These are phyloP conservation scores for Arabidopsis lyrata DNA, from an alignment of 441 rosid genomes.

Conservation along the genomic window DNA sequence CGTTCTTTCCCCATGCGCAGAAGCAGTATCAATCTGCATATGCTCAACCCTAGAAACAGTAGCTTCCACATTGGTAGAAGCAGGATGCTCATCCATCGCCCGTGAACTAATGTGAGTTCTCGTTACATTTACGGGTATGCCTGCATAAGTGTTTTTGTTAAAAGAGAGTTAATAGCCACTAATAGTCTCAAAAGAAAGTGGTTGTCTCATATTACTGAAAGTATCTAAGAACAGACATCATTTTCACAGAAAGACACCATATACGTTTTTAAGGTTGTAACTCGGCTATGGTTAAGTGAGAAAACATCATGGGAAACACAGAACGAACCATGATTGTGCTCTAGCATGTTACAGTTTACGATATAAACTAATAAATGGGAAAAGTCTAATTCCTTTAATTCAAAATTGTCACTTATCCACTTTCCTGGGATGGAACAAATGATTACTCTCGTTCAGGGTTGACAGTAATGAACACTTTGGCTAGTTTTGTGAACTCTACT, in stretches of 20 bases:
- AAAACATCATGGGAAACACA: conserved; percentile 22
- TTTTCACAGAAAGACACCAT: not conserved
- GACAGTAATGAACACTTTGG: not conserved
- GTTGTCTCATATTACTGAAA: conserved; percentile 21
- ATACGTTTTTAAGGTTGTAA: not conserved
- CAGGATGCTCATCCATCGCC: conserved; percentile 45
- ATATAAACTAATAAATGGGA: not conserved
- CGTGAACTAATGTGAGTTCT: conserved; percentile 46
- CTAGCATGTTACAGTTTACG: not conserved
- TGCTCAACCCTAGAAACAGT: conserved; percentile 58
- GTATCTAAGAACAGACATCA: conserved; percentile 1
- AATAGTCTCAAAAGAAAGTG: conserved; percentile 25
- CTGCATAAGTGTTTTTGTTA: conserved; percentile 44
- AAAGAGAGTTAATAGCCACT: conserved; percentile 19
- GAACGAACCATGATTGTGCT: not conserved
- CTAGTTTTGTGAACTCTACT: conserved; percentile 9
- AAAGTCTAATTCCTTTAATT: not conserved
- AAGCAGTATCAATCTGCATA: conserved; percentile 63
- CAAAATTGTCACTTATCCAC: not conserved
- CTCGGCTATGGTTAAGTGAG: conserved; percentile 11
- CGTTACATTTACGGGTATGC: conserved; percentile 45
- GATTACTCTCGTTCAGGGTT: not conserved
- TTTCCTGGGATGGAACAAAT: conserved; percentile 1
- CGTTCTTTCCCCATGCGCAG: conserved; percentile 30
- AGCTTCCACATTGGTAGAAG: conserved; percentile 48